Conservation (phyloP, 306 rosid species). For the Quercus berberidifolia region DNA sequence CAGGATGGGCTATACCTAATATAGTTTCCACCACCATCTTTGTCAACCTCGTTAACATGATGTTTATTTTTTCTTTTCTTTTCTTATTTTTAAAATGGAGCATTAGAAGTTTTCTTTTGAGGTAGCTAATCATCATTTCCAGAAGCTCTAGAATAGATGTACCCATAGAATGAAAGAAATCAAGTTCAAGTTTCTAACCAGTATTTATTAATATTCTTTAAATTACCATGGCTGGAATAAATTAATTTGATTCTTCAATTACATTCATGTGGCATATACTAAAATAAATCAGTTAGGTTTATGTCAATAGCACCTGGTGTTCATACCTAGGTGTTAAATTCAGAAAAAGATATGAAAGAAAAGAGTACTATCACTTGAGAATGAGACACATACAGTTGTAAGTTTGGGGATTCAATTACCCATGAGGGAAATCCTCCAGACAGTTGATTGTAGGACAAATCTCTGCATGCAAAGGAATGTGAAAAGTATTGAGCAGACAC, state of each 20-base stretch:
- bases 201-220: neutral
- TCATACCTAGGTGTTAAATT: neutral
- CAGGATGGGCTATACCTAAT: too few species aligned
- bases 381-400: conserved; percentile 3
- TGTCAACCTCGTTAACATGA: too few species aligned
- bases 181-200: neutral
- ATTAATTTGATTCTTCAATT: neutral
- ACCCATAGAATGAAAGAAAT: too few species aligned
- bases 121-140: too few species aligned
- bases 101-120: too few species aligned
- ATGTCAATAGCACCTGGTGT: neutral
- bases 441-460: conserved; percentile 24
- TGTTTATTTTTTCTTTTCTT: too few species aligned
- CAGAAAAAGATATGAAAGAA: neutral
- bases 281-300: too few species aligned
- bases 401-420: neutral
- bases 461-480: conserved; percentile 7
- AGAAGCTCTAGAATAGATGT: too few species aligned
- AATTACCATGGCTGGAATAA: neutral
- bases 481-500: neutral
- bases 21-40: too few species aligned
- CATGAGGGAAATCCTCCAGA: conserved; percentile 19
- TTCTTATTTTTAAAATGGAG: too few species aligned
- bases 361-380: neutral
- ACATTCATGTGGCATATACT: neutral